phyloP scores from a whole-genome alignment of 2,329 filamentous ascomycete genomes.

The Rugonectria rugulosa region DNA sequence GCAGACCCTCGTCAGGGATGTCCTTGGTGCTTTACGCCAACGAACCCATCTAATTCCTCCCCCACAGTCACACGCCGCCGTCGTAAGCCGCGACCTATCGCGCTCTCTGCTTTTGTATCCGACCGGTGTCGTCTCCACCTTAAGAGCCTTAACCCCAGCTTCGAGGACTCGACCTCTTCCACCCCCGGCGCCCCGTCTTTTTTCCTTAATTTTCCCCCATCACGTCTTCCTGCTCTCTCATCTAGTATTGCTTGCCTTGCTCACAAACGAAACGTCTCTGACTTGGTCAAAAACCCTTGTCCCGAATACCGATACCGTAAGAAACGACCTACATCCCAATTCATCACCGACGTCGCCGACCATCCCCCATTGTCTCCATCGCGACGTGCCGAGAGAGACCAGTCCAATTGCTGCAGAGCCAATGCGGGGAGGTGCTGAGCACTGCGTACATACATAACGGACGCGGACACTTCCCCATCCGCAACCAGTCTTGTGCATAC shows the following conservation, averaged over 20 bases:
- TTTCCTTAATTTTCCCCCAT: slow-evolving; percentile 29
- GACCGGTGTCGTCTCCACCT: slow-evolving; percentile 30
- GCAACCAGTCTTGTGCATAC: slow-evolving; percentile 24
- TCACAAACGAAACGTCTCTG: slow-evolving; percentile 18
- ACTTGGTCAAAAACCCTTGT: too few relatives aligned
- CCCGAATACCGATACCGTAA: too few relatives aligned
- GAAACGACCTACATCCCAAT: background rate
- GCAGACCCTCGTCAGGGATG: slow-evolving; percentile 8
- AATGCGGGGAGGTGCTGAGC: slow-evolving; percentile 39
- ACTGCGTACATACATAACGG: slow-evolving; percentile 27
- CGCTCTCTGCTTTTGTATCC: slow-evolving; percentile 34
- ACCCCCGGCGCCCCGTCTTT: slow-evolving; percentile 29
- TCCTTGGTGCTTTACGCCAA: slow-evolving; percentile 24
- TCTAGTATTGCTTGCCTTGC: slow-evolving; percentile 2
- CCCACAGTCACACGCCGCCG: slow-evolving; percentile 38
- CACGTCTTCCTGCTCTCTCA: slow-evolving; percentile 21
- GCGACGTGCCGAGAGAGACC: slow-evolving; percentile 31
- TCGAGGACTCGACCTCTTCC: slow-evolving; percentile 35
- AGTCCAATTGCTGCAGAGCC: slow-evolving; percentile 30
- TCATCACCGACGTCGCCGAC: slow-evolving; percentile 5
- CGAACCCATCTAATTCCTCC: slow-evolving; percentile 32
- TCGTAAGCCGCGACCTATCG: slow-evolving; percentile 36
- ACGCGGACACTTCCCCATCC: slow-evolving; percentile 33
- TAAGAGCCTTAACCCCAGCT: slow-evolving; percentile 38
- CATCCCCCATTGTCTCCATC: slow-evolving; percentile 9